A percentile compares a stretch with the other conserved stretches of the same genome.
Evolutionary conservation across 2,329 filamentous ascomycete species (phyloP).

Genomic region (Didymella lethalis): DNA sequence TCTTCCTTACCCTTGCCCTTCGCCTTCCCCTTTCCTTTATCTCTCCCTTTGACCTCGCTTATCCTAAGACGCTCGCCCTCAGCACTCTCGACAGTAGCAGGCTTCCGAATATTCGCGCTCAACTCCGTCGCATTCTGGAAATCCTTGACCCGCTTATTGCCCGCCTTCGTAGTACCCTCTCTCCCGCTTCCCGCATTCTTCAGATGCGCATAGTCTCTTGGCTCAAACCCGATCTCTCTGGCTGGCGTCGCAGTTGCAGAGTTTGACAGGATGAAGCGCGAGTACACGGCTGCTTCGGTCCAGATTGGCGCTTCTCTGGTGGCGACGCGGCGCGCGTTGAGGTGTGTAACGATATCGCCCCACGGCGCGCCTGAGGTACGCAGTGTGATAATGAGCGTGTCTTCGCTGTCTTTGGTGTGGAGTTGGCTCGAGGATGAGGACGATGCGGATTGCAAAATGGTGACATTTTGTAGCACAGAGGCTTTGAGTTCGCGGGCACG

Average conservation of each 20-base stretch:
- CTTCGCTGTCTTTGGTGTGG: constrained; percentile 41
- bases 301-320: constrained; percentile 27
- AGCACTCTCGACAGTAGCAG: neutral
- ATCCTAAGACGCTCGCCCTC: neutral
- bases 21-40: neutral
- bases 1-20: constrained; percentile 5
- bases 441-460: constrained; percentile 21
- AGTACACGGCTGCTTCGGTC: constrained; percentile 47
- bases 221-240: constrained; percentile 42
- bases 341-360: constrained; percentile 36
- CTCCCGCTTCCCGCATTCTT: constrained; percentile 26
- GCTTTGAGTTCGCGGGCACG: constrained; percentile 33
- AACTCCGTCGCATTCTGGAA: constrained; percentile 34
- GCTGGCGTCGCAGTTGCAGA: constrained; percentile 32
- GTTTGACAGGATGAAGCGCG: constrained; percentile 46
- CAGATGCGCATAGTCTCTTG: constrained; percentile 47
- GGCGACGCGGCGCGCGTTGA: constrained; percentile 37
- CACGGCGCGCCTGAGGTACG: constrained; percentile 40
- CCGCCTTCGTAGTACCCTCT: constrained; percentile 22
- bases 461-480: constrained; percentile 21
- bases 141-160: constrained; percentile 36
- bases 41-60: neutral
- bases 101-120: constrained; percentile 31
- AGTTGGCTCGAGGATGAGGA: neutral
- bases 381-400: constrained; percentile 44